Evolutionary conservation across 495 filamentous ascomycete species (phyloP), one percentile per base, ranked within the genome.

Genomic region (Xylaria palmicola): DNA sequence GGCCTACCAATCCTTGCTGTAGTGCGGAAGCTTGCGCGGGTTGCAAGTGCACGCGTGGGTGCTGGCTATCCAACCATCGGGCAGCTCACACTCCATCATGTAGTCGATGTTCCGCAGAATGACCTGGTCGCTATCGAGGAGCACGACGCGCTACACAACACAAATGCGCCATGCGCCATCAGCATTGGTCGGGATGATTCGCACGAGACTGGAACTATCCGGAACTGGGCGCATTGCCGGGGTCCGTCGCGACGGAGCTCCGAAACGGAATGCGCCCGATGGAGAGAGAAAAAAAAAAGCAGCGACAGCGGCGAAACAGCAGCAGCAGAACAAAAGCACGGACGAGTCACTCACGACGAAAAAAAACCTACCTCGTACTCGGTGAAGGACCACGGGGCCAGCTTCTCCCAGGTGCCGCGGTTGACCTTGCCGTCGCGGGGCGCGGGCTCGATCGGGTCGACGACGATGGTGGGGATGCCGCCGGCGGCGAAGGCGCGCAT

Each of bases 331-430:
- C 13, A 4, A 30, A 37, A 36, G 27, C 27, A n/a, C 6, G 40
- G 36, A n/a, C 17, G 7, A 12, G 29, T 56, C 13, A 45, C 48
- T 36, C 53, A 53, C 20, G 44, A 32, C 34, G n/a, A n/a, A n/a
- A n/a, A n/a, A n/a, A n/a, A 54, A 62, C 62, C 48, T 65, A 74
- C 73, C 73, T 76, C 66, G 43, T 74, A 76, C 51, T 76, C 73
- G 9, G 73, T 75, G 45, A 76, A 75, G 0, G 68, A 69, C 74
- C 74, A 76, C 24, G 74, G 74, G 7, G 74, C 74, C 19, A 76
- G 67, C 67, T 76, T 76, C 68, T 75, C 73, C 74, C 74, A 76
- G 13, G 73, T 75, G 5, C 73, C 74, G 62, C 74, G 74, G 50
- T 71, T 74, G 43, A 74, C 56, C 61, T 76, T 75, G 51, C 73